These are phyloP conservation scores for Kwoniella mangroviensis DNA, from an alignment of 768 basidiomycete genomes.

Conservation along the genomic window DNA sequence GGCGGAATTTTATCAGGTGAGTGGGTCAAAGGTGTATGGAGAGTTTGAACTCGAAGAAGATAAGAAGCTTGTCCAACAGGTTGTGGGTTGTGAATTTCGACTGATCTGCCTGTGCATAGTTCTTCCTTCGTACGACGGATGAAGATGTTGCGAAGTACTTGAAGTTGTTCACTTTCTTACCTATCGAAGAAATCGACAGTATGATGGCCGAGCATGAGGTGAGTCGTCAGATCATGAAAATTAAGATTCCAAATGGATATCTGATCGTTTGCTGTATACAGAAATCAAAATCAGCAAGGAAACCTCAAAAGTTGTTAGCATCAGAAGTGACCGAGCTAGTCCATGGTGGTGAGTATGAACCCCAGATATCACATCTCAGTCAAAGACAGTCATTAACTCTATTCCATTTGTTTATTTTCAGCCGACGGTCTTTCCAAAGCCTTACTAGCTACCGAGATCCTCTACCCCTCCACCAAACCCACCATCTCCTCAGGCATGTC, in stretches of 20 bases:
- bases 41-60: background rate
- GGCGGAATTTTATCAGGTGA: conserved; percentile 93
- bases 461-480: conserved; percentile 59
- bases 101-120: conserved; percentile 62
- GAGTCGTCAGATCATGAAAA: conserved; percentile 18
- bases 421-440: conserved; percentile 61
- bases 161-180: conserved; percentile 78
- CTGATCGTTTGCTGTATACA: background rate
- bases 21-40: conserved; percentile 16
- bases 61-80: conserved; percentile 6
- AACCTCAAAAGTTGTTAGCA: conserved; percentile 65
- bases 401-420: conserved; percentile 32
- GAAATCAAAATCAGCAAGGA: conserved; percentile 45
- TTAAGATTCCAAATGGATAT: background rate
- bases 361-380: background rate
- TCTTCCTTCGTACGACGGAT: conserved; percentile 82
- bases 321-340: conserved; percentile 68
- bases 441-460: conserved; percentile 61
- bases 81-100: background rate
- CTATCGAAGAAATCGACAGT: conserved; percentile 65
- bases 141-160: conserved; percentile 79
- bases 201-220: conserved; percentile 69
- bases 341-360: conserved; percentile 63
- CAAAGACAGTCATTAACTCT: background rate
- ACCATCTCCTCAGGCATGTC: conserved; percentile 33